Conservation (phyloP, 371 early-diverging fungal species). For the Rhizopus stolonifer region DNA sequence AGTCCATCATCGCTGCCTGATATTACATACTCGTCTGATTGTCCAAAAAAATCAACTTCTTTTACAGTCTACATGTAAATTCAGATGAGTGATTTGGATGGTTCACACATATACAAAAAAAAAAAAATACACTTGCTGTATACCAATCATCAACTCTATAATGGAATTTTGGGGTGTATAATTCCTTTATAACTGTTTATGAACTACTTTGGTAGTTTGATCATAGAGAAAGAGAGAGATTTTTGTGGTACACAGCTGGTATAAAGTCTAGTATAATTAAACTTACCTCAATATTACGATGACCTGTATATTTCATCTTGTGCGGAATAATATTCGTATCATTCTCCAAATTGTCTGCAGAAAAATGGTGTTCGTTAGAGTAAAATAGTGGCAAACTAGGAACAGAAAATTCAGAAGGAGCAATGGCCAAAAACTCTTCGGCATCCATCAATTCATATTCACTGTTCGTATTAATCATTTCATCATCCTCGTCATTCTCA, state of each 20-base stretch:
- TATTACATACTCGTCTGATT: constrained; percentile 66
- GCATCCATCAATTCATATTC: constrained; percentile 11
- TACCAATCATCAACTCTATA: too few relatives aligned
- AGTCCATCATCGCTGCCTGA: constrained; percentile 83
- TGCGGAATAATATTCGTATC: constrained; percentile 28
- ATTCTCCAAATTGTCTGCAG: neutral
- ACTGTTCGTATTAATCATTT: constrained; percentile 3
- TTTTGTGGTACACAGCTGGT: neutral
- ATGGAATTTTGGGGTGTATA: too few relatives aligned
- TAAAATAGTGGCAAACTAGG: neutral
- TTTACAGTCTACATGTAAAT: constrained; percentile 61
- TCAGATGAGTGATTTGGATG: too few relatives aligned
- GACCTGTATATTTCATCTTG: constrained; percentile 34
- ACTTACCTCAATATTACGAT: constrained; percentile 42
- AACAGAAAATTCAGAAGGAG: neutral
- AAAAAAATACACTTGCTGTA: too few relatives aligned
- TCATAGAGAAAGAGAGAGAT: constrained; percentile 10
- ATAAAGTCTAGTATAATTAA: neutral
- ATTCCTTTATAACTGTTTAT: too few relatives aligned
- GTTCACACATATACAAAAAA: too few relatives aligned
- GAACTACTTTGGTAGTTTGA: too few relatives aligned
- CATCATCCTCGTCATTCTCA: constrained; percentile 6
- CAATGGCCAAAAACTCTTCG: neutral
- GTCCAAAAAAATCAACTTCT: constrained; percentile 78
- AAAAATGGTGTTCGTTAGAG: neutral